Conservation (phyloP, 2,329 filamentous ascomycete species). For the Colletotrichum filicis region DNA sequence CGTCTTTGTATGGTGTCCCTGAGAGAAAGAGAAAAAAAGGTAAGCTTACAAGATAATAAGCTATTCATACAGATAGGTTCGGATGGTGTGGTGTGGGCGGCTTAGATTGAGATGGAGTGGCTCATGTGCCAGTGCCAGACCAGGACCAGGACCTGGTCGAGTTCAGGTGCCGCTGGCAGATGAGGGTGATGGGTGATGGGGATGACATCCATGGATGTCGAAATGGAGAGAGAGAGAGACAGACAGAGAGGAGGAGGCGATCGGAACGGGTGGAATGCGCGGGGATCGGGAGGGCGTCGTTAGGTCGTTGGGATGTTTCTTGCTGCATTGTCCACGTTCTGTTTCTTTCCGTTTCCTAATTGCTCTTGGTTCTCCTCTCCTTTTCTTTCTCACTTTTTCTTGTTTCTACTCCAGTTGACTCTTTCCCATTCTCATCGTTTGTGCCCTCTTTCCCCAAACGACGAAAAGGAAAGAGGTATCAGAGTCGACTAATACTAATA, state of each 20-base stretch:
- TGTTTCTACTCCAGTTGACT: background rate
- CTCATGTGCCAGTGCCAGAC: background rate
- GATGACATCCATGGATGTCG: background rate
- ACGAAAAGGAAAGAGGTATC: background rate
- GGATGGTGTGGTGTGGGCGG: background rate
- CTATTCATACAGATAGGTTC: background rate
- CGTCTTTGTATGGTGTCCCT: too few relatives aligned
- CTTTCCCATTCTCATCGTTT: background rate
- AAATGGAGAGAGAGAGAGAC: background rate
- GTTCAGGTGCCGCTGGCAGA: slow-evolving; percentile 9
- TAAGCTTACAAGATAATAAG: background rate
- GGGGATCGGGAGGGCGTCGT: slow-evolving; percentile 28
- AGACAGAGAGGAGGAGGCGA: slow-evolving; percentile 2
- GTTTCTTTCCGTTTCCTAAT: background rate
- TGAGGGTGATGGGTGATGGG: slow-evolving; percentile 1
- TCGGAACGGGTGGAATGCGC: slow-evolving; percentile 34
- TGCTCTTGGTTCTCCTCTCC: background rate
- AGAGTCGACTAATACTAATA: slow-evolving; percentile 3
- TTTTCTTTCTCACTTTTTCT: background rate
- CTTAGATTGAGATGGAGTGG: background rate
- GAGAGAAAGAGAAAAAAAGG: background rate
- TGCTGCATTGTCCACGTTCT: slow-evolving; percentile 1
- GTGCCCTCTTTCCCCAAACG: background rate
- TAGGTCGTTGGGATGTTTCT: slow-evolving; percentile 6
- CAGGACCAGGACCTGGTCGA: background rate